These are phyloP conservation scores for Pythium guiyangense DNA, from an alignment of 352 stramenopile species.

Conservation along the genomic window DNA sequence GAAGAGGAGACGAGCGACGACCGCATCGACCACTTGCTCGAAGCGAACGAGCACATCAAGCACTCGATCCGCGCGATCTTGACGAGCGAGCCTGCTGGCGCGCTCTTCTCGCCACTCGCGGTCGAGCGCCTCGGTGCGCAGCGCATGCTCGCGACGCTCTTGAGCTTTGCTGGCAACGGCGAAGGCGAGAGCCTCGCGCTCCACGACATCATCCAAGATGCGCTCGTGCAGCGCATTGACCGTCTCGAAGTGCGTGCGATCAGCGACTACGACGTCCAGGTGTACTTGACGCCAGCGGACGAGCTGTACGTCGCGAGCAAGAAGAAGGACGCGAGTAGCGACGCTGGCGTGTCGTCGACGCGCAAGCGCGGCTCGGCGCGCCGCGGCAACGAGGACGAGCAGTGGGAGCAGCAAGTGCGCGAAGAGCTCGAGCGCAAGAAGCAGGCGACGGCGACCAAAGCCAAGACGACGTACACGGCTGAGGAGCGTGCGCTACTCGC, in stretches of 20 bases:
- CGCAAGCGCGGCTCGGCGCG: slow-evolving; percentile 28
- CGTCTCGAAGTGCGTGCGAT: slow-evolving; percentile 44
- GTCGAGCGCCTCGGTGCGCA: slow-evolving; percentile 60
- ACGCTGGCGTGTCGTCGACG: slow-evolving; percentile 1
- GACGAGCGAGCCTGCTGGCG: slow-evolving; percentile 31
- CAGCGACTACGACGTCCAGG: slow-evolving; percentile 45
- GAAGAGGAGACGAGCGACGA: slow-evolving; percentile 49
- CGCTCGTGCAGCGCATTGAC: slow-evolving; percentile 50
- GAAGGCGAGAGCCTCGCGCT: slow-evolving; percentile 71
- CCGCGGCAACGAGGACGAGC: slow-evolving; percentile 73
- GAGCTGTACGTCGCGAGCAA: slow-evolving; percentile 72
- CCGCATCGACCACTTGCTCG: slow-evolving; percentile 76
- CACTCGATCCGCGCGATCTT: slow-evolving; percentile 43
- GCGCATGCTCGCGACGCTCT: slow-evolving; percentile 60
- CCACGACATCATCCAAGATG: slow-evolving; percentile 60
- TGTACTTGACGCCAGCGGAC: slow-evolving; percentile 65
- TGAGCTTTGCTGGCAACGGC: slow-evolving; percentile 79
- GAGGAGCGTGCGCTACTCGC: slow-evolving; percentile 55
- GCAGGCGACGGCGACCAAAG: slow-evolving; percentile 27
- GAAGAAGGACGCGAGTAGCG: slow-evolving; percentile 13
- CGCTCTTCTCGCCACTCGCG: slow-evolving; percentile 45
- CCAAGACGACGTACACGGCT: slow-evolving; percentile 37
- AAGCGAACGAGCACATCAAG: slow-evolving; percentile 61
- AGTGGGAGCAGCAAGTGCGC: slow-evolving; percentile 81
- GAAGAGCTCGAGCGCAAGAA: slow-evolving; percentile 78